Evolutionary conservation across 768 basidiomycete species (phyloP), one percentile per base, ranked within the genome.

Genomic region (Auricularia sp.): DNA sequence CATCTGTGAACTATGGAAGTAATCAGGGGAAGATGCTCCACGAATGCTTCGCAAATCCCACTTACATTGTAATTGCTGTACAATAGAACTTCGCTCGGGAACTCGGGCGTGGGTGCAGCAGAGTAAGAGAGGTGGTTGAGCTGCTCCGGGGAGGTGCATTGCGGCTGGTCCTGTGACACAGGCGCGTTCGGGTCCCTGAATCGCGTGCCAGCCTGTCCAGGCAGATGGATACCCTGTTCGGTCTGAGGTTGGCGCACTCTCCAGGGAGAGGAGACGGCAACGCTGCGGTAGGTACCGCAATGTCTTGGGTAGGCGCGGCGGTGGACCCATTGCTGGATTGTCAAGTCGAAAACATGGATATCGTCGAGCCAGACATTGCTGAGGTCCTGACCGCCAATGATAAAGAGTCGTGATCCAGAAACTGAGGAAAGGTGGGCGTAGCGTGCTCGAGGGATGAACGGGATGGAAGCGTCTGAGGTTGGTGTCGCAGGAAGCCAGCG

Each of bases 21-120:
- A 4, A 42, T 42, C 39, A 42, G 39, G 6, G 53, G 3, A 63
- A 65, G 16, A 51, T 61, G 14, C 67, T 58, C 62, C 44, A 51
- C 63, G 70, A 51, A 68, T 65, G 42, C 56, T 58, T 47, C 35
- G 64, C 62, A 47, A 23, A 21, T 61, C 43, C 43, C 61, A 77
- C 87, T 69, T 69, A 91, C 91, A 77, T 98, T 98, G 79, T 95
- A 97, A 73, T 98, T 99, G 70, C 91, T 93, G 75, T 95, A 99
- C 34, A 96, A 78, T 74, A 85, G 91, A 36, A 98, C 90, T 68
- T 97, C 91, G 68, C 85, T 87, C 7, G 92, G 91, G 70, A 85
- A 83, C 65, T 91, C 86, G 66, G 86, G 84, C 2, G 81, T 87
- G 10, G 90, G 86, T 2, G 79, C 71, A 1, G 86, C 80, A 36